A percentile compares a stretch with the other conserved stretches of the same genome.
These are phyloP conservation scores for Ordospora pajunii DNA, from an alignment of 371 early-diverging fungal genomes.

Conservation along the genomic window DNA sequence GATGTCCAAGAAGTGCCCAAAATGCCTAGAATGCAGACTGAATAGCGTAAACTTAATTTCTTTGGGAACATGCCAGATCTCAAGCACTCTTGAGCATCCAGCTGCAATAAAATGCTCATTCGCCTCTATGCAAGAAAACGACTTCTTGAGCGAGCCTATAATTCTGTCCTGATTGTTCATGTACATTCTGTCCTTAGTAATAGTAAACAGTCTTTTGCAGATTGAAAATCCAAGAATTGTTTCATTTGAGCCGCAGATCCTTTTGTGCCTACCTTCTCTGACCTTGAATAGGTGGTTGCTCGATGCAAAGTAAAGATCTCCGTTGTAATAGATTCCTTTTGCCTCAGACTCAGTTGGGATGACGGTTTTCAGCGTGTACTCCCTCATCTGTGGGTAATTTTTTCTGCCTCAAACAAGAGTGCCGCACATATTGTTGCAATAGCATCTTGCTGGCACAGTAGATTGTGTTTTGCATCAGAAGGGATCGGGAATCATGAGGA, in stretches of 20 bases:
- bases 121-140: neutral
- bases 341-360: slow-evolving; percentile 41
- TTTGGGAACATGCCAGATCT: slow-evolving; percentile 46
- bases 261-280: neutral
- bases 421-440: neutral
- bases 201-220: neutral
- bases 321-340: slow-evolving; percentile 11
- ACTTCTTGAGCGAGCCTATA: slow-evolving; percentile 7
- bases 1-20: slow-evolving; percentile 13
- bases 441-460: too few species aligned
- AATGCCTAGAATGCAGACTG: neutral
- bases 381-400: slow-evolving; percentile 17
- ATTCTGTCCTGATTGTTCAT: slow-evolving; percentile 21
- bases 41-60: slow-evolving; percentile 40
- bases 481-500: too few species aligned
- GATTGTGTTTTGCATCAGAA: too few species aligned
- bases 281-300: slow-evolving; percentile 27
- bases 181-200: slow-evolving; percentile 26
- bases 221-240: slow-evolving; percentile 5
- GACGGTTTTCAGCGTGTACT: slow-evolving; percentile 24
- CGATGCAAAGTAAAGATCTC: slow-evolving; percentile 31
- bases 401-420: neutral
- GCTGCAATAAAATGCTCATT: slow-evolving; percentile 21
- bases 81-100: slow-evolving; percentile 12
- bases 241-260: neutral